Evolutionary conservation across 306 rosid species (phyloP).

Genomic region (Castanea crenata): DNA sequence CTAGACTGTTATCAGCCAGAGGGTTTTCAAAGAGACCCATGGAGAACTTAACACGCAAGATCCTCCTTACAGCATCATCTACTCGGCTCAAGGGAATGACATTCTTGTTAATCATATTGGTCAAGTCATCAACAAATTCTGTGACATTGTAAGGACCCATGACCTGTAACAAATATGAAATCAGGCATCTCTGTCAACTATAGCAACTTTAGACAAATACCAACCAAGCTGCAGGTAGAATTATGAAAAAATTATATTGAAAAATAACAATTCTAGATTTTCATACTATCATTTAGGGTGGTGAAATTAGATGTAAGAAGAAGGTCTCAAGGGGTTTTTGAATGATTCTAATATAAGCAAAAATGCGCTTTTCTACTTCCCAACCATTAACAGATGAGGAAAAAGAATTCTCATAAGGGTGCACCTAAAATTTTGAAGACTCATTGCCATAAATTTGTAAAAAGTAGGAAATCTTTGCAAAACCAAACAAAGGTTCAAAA

Average conservation of each 20-base stretch:
- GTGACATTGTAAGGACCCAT: background rate
- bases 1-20: background rate
- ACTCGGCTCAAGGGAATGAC: slow-evolving; percentile 3
- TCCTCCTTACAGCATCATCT: slow-evolving; percentile 4
- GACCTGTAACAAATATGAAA: background rate
- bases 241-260: too few species aligned
- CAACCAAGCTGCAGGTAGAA: too few species aligned
- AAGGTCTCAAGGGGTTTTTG: too few species aligned
- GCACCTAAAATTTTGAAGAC: too few species aligned
- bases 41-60: slow-evolving; percentile 2
- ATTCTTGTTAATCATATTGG: background rate
- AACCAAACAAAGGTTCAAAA: background rate
- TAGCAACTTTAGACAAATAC: too few species aligned
- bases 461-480: background rate
- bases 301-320: too few species aligned
- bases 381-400: too few species aligned
- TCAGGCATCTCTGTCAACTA: background rate
- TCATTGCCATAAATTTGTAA: background rate
- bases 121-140: background rate
- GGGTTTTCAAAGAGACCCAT: slow-evolving; percentile 6
- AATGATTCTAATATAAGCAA: too few species aligned
- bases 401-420: too few species aligned
- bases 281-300: too few species aligned
- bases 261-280: too few species aligned
- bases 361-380: too few species aligned